Evolutionary conservation across 306 rosid species (phyloP), one percentile per base, ranked within the genome.

Genomic region (Herpetospermum pedunculosum): DNA sequence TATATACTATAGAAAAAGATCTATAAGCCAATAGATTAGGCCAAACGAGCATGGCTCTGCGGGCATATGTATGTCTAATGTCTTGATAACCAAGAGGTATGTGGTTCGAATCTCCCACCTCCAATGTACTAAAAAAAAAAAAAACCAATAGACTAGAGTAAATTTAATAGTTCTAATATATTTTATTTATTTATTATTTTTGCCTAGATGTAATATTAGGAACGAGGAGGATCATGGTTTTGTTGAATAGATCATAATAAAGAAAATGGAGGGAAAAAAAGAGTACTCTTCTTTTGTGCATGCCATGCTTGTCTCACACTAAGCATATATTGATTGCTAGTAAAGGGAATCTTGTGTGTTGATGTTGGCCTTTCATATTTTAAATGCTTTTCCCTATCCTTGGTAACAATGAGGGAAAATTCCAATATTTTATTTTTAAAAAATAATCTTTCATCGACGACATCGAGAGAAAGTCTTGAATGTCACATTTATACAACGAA

Each of bases 231-330:
- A 44, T 67, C 12, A 44, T 69, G 52, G 21, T 69, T 69, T 69
- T 15, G 21, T 26, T 6, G 73, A 69, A 69, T 44, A 26, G 50
- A 65, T n/a, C 23, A 23, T 44, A 44, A 44, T 14, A 67, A 41
- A 67, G n/a, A 40, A 38, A 40, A 32, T 9, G 25, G 6, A 60
- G 26, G 10, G 25, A 19, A 40, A n/a, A 40, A 12, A 64, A 21
- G 7, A n/a, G n/a, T n/a, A 65, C 3, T 21, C n/a, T 41, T 6
- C 23, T 69, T 41, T 44, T 69, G 37, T 69, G 73, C 73, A 26
- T 69, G 73, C 73, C 25, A 25, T 67, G 73, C 44, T 69, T 69
- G 73, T 44, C 44, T 69, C 73, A 69, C 73, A 69, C 73, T 40
- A 69, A 69, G 73, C 73, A 69, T 69, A 69, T 69, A 69, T 43